These are phyloP conservation scores for Linum trigynum DNA, from an alignment of 345 rosid species.

Conservation along the genomic window DNA sequence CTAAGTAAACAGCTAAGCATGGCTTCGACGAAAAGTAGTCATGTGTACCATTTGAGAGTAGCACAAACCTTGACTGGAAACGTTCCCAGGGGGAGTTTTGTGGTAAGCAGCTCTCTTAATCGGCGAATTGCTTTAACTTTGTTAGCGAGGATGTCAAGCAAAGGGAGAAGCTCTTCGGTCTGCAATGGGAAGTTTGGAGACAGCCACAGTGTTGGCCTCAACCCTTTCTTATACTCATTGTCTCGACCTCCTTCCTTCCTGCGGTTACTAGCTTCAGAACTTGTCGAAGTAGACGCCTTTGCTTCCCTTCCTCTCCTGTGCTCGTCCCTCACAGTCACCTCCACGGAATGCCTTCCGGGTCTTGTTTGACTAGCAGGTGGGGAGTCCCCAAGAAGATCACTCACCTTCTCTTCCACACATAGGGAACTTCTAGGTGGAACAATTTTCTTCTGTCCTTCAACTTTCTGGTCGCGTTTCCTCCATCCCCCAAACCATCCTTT, in stretches of 20 bases:
- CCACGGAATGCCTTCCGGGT: slow-evolving; percentile 82
- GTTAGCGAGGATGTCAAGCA: slow-evolving; percentile 96
- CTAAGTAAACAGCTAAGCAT: not conserved
- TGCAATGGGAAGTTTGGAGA: slow-evolving; percentile 75
- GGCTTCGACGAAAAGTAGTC: not conserved
- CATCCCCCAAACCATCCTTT: slow-evolving; percentile 97
- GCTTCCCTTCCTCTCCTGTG: slow-evolving; percentile 49
- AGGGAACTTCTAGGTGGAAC: slow-evolving; percentile 78
- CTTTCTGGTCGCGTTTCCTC: slow-evolving; percentile 68
- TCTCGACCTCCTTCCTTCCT: slow-evolving; percentile 61
- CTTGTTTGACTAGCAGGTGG: slow-evolving; percentile 50
- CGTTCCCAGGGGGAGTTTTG: slow-evolving; percentile 86
- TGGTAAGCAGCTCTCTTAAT: slow-evolving; percentile 82
- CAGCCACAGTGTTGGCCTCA: slow-evolving; percentile 94
- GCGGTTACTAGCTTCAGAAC: slow-evolving; percentile 36
- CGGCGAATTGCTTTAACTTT: slow-evolving; percentile 98
- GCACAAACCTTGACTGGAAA: slow-evolving; percentile 88
- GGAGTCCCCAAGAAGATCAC: slow-evolving; percentile 64
- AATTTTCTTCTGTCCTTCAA: slow-evolving; percentile 47
- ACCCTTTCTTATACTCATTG: slow-evolving; percentile 84
- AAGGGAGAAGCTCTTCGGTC: slow-evolving; percentile 88
- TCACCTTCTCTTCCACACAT: slow-evolving; percentile 74
- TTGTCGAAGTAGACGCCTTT: slow-evolving; percentile 35
- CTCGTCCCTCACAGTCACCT: slow-evolving; percentile 53
- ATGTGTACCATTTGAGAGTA: not conserved